phyloP scores from a whole-genome alignment of 805 yeast genomes.

The Phaffomyces opuntiae region DNA sequence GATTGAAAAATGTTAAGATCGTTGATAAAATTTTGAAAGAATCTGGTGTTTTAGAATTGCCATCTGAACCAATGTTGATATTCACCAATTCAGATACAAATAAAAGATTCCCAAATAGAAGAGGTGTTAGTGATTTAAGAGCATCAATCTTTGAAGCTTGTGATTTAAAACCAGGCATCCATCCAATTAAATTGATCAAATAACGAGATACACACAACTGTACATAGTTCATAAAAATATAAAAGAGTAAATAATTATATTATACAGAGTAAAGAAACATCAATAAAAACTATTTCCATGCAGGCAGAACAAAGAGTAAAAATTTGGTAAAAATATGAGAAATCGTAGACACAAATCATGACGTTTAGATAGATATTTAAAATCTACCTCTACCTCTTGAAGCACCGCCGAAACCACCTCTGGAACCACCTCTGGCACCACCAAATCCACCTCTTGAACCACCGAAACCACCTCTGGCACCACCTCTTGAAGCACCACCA shows the following conservation, averaged over 20 bases:
- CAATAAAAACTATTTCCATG: not conserved
- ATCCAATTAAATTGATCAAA: constrained; percentile 16
- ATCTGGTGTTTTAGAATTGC: constrained; percentile 33
- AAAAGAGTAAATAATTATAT: constrained; percentile 1
- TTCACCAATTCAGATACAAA: constrained; percentile 46
- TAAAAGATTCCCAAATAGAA: constrained; percentile 29
- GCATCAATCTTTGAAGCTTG: constrained; percentile 46
- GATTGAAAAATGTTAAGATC: constrained; percentile 30
- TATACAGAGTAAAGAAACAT: constrained; percentile 1
- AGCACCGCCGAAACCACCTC: constrained; percentile 31
- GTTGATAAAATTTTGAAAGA: constrained; percentile 33
- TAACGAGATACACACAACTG: not conserved
- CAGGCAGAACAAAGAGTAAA: not conserved
- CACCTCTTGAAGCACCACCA: constrained; percentile 25
- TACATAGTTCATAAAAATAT: constrained; percentile 1
- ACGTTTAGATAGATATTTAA: constrained; percentile 5
- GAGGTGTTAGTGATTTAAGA: constrained; percentile 51
- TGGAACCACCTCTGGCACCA: constrained; percentile 25
- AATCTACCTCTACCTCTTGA: constrained; percentile 25
- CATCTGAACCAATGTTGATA: constrained; percentile 33
- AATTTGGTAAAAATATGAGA: not conserved
- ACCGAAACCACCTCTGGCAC: constrained; percentile 29
- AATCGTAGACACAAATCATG: not conserved
- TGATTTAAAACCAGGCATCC: constrained; percentile 29
- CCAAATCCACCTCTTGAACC: constrained; percentile 18